phyloP scores from a whole-genome alignment of 2,329 filamentous ascomycete species.

The Clarireedia hainanense region DNA sequence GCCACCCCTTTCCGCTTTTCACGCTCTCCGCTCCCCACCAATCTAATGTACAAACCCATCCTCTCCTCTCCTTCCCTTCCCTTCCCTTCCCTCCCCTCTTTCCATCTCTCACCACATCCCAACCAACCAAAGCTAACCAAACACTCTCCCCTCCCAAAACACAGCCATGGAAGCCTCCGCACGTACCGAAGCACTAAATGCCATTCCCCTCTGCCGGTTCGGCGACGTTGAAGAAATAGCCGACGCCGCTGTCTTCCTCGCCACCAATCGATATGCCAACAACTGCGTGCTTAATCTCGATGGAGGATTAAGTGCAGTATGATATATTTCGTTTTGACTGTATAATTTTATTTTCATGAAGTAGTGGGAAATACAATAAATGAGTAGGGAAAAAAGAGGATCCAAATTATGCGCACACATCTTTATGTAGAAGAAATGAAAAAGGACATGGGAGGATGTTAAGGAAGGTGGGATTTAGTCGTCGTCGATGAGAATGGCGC shows the following conservation, averaged over 20 bases:
- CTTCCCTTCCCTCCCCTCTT: neutral
- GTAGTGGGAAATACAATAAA: neutral
- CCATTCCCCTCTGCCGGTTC: slow-evolving; percentile 60
- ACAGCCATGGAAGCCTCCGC: slow-evolving; percentile 37
- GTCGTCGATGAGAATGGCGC: slow-evolving; percentile 61
- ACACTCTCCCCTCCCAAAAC: neutral
- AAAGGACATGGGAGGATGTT: neutral
- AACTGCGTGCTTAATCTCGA: slow-evolving; percentile 83
- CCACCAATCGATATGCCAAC: slow-evolving; percentile 72
- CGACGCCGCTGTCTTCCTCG: slow-evolving; percentile 73
- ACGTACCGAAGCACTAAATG: slow-evolving; percentile 29
- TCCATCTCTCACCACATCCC: slow-evolving; percentile 7
- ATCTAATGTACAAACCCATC: neutral
- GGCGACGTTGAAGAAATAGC: slow-evolving; percentile 66
- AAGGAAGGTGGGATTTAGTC: slow-evolving; percentile 28
- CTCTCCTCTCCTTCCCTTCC: neutral
- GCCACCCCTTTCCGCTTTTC: neutral
- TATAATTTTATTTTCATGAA: no score
- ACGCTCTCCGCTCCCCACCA: no score
- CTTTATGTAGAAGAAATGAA: neutral
- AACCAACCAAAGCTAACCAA: slow-evolving; percentile 29
- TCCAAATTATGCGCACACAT: neutral
- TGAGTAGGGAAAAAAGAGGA: neutral
- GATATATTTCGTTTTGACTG: slow-evolving; percentile 17
- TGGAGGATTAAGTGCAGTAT: slow-evolving; percentile 68